Evolutionary conservation across 2,329 filamentous ascomycete genomes (phyloP).

Genomic region (Fusarium siculi): DNA sequence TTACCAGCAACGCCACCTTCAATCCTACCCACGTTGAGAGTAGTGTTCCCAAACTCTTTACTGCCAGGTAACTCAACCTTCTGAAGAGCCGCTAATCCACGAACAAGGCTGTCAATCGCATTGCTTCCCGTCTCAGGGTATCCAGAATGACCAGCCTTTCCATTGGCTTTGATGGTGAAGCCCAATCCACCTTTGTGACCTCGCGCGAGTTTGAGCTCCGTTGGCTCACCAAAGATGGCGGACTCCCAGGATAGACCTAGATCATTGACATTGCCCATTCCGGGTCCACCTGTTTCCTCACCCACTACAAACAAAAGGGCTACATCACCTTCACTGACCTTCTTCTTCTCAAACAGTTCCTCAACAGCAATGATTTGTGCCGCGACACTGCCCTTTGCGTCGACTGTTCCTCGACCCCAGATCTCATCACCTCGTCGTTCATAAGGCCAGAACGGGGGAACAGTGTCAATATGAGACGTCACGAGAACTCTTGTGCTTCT

Average conservation of each 20-base stretch:
- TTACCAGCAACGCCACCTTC: conserved; percentile 1
- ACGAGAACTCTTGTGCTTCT: not conserved
- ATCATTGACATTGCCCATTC: not conserved
- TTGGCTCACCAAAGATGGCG: conserved; percentile 7
- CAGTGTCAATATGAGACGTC: conserved; percentile 11
- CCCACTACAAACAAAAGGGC: not conserved
- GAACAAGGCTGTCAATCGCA: conserved; percentile 9
- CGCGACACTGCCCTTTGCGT: conserved; percentile 1
- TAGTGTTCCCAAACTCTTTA: not conserved
- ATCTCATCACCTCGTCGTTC: conserved; percentile 8
- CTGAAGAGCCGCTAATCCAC: not conserved
- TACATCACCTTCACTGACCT: not conserved
- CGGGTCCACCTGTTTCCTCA: not conserved
- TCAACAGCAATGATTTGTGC: not conserved
- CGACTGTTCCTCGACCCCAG: conserved; percentile 3
- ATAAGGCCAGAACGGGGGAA: conserved; percentile 7
- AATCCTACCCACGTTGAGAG: conserved; percentile 1
- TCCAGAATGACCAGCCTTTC: conserved; percentile 5
- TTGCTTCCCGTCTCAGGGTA: conserved; percentile 7
- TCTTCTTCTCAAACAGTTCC: accelerated
- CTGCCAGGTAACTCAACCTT: not conserved
- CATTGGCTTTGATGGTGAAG: not conserved
- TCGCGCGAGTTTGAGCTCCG: conserved; percentile 1
- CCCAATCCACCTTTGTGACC: conserved; percentile 3
- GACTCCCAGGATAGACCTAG: conserved; percentile 4